Base-by-base conservation (phyloP, 2,329 filamentous ascomycete genomes). In the Dactylellina drechsleri region DNA sequence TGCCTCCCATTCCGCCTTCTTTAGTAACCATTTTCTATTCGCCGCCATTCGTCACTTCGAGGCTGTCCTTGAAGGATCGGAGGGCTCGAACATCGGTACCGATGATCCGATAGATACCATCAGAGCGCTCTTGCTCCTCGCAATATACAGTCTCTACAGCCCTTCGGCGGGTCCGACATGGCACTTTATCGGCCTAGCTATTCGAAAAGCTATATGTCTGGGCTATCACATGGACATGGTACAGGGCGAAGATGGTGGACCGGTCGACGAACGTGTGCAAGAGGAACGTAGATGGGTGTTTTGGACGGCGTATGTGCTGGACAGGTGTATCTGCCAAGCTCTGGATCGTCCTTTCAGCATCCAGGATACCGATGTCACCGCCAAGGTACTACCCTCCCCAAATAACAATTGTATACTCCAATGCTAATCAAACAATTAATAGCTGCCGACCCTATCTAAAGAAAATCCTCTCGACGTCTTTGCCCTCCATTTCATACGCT, bases 21-120 rank as follows among this genome's bases (percentile, higher is more conserved):
- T 76, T 41, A 71, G 66, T 20, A 76, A 76, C 16, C 72, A 76
- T 18, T 76, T 76, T 26, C 66, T 76, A 3, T 76, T 76, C n/a
- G 72, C 72, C 2, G 72, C 72, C 5, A 76, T 76, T 12, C n/a
- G 72, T 7, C 72, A 76, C 53, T 76, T 76, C 23, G 72, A 76
- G 23, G 72, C 72, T 13, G 72, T 76, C 15, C 56, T 76, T 1
- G 72, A 76, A 45, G 72, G 72, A 6, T 76, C 72, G 10, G 72
- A 76, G 41, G 66, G 66, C 8, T 76, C 72, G 5, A 70, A 70
- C 13, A 61, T 71, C n/a, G 71, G 71, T 2, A 50, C 72, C 4
- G 72, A 76, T n/a, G 72, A 76, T 43, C 72, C 72, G 4, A 76
- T 76, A 13, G 72, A 76, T 62, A 76, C 72, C 8, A 76, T 76